These are phyloP conservation scores for Cucurbitaria berberidis DNA, from an alignment of 2,329 filamentous ascomycete species.

Conservation along the genomic window DNA sequence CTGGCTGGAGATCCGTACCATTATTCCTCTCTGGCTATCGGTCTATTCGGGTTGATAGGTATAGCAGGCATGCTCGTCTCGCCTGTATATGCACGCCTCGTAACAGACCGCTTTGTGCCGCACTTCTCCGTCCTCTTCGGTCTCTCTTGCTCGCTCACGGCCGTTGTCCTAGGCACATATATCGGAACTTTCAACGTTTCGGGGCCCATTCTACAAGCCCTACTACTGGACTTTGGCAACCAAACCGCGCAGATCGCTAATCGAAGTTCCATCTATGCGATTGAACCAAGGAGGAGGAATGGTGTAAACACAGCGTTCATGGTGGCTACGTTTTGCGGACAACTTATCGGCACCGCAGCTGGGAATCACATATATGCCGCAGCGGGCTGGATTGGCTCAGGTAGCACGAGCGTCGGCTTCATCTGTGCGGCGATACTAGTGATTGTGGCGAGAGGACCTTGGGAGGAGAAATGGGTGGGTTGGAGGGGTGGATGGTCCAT, in stretches of 20 bases:
- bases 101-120: slow-evolving; percentile 74
- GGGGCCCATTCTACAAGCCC: slow-evolving; percentile 74
- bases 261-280: slow-evolving; percentile 70
- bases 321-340: slow-evolving; percentile 75
- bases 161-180: slow-evolving; percentile 72
- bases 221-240: slow-evolving; percentile 72
- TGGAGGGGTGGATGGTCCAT: slow-evolving; percentile 65
- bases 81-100: slow-evolving; percentile 71
- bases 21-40: slow-evolving; percentile 72
- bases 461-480: slow-evolving; percentile 64
- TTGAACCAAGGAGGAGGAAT: slow-evolving; percentile 75
- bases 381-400: slow-evolving; percentile 63
- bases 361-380: slow-evolving; percentile 63
- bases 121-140: slow-evolving; percentile 71
- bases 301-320: slow-evolving; percentile 84
- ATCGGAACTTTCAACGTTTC: slow-evolving; percentile 69
- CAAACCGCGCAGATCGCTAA: slow-evolving; percentile 79
- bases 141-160: slow-evolving; percentile 63
- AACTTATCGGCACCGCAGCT: slow-evolving; percentile 68
- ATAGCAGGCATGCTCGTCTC: slow-evolving; percentile 71
- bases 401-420: slow-evolving; percentile 63
- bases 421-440: slow-evolving; percentile 57
- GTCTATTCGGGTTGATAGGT: slow-evolving; percentile 79
- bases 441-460: slow-evolving; percentile 59
- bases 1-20: slow-evolving; percentile 72